These are phyloP conservation scores for Dispira simplex DNA, from an alignment of 192 early-diverging fungal species.

Conservation along the genomic window DNA sequence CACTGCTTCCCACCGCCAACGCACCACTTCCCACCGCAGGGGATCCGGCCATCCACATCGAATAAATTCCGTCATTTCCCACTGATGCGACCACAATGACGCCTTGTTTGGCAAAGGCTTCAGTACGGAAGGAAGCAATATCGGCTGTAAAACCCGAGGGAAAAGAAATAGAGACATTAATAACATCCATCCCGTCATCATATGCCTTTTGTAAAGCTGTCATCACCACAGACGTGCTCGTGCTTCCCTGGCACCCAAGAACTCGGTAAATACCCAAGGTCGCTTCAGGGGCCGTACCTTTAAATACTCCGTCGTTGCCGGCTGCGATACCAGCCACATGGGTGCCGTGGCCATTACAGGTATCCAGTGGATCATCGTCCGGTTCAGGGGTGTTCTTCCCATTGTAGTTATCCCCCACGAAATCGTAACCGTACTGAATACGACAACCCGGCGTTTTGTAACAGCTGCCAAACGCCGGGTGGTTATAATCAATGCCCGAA, in stretches of 20 bases:
- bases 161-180: not conserved
- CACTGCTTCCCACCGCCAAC: not conserved
- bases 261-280: constrained; percentile 2
- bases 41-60: not conserved
- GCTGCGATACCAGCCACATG: constrained; percentile 1
- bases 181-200: constrained; percentile 1
- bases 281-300: not conserved
- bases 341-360: not conserved
- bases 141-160: not conserved
- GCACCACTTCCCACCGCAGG: not conserved
- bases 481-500: constrained; percentile 40
- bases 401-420: constrained; percentile 12
- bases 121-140: not conserved
- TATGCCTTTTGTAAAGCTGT: not conserved
- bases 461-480: constrained; percentile 41
- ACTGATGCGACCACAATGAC: not conserved
- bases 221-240: not conserved
- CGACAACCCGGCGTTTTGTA: constrained; percentile 30
- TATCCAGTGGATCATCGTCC: not conserved
- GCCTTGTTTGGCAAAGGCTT: not conserved
- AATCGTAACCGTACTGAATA: constrained; percentile 27
- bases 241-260: not conserved
- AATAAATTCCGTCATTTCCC: not conserved
- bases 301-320: constrained; percentile 1
- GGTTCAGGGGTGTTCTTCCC: not conserved